Conservation (phyloP, 140 eudicot genomes). For the Ambrosia hybrid region DNA sequence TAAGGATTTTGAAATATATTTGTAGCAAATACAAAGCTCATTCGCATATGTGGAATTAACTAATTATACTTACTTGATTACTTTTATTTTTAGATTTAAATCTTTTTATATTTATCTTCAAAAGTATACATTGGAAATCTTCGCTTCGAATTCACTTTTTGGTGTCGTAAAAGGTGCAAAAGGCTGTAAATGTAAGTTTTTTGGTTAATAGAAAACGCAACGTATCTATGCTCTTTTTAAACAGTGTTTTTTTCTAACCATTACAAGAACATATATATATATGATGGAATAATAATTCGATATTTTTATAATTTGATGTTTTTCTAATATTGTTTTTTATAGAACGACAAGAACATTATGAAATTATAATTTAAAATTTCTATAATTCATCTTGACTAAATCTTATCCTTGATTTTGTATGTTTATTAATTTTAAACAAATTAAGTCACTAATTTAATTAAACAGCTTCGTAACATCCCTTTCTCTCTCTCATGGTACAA, state of each 20-base stretch:
- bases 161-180: background rate
- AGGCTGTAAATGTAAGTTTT: background rate
- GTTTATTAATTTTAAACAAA: too few relatives aligned
- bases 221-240: slow-evolving; percentile 3
- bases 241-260: background rate
- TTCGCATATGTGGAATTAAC: background rate
- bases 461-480: background rate
- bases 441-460: too few relatives aligned
- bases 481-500: slow-evolving; percentile 36
- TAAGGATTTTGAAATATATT: background rate
- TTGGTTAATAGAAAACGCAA: slow-evolving; percentile 20
- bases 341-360: too few relatives aligned
- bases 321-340: too few relatives aligned
- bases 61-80: background rate
- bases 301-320: too few relatives aligned
- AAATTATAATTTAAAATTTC: too few relatives aligned
- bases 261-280: background rate
- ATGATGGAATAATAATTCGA: too few relatives aligned
- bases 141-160: slow-evolving; percentile 17
- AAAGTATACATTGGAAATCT: slow-evolving; percentile 17
- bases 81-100: background rate
- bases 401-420: too few relatives aligned
- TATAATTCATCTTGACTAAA: too few relatives aligned
- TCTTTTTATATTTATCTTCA: background rate
- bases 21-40: background rate